Evolutionary conservation across 108 stramenopile genomes (phyloP).

Genomic region (Mayamaea pseudoterrestris): DNA sequence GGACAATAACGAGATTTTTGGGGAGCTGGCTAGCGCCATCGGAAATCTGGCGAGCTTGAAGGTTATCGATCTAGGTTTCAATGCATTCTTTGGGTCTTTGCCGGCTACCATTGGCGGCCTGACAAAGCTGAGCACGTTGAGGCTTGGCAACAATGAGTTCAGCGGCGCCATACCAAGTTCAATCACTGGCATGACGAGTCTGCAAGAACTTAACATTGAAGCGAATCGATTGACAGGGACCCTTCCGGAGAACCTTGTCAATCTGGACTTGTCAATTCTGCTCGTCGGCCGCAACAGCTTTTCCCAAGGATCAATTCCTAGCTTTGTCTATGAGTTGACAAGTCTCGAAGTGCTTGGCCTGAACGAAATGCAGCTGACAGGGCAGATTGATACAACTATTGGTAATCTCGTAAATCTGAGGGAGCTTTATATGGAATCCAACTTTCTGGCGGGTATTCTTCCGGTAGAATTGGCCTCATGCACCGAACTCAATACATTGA

Average conservation of each 20-base stretch:
- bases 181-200: neutral
- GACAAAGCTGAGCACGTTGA: neutral
- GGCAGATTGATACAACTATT: neutral
- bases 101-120: neutral
- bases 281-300: neutral
- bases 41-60: constrained; percentile 8
- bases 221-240: constrained; percentile 26
- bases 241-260: constrained; percentile 28
- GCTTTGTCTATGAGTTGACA: constrained; percentile 5
- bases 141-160: constrained; percentile 1
- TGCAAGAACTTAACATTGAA: neutral
- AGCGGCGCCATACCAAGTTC: constrained; percentile 5
- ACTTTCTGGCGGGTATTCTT: neutral
- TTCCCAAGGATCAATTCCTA: neutral
- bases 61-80: constrained; percentile 2
- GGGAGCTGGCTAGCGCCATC: neutral
- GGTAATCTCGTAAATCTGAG: neutral
- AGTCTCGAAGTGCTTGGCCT: constrained; percentile 1
- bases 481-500: neutral
- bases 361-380: constrained; percentile 1
- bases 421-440: neutral
- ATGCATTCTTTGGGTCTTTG: constrained; percentile 4
- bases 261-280: neutral
- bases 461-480: neutral
- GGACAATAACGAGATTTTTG: neutral